Percentiles rank a stretch among this genome's conserved stretches.
phyloP scores from a whole-genome alignment of 2,329 filamentous ascomycete genomes.

The Clonostachys rhizophaga region DNA sequence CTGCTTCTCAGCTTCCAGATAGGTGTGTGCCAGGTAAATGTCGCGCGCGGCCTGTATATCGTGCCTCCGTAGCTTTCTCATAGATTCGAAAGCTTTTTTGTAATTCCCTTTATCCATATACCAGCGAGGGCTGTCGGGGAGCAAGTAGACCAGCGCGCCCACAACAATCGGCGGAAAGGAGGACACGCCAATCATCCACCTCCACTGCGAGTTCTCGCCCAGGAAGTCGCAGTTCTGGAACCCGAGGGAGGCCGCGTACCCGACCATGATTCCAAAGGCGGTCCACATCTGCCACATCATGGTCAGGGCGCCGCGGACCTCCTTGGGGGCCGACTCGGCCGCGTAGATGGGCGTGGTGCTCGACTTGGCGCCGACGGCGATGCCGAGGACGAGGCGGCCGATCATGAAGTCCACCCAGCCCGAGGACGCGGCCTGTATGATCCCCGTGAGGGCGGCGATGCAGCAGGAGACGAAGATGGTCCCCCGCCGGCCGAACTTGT shows the following conservation, averaged over 20 bases:
- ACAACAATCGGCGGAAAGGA: constrained; percentile 45
- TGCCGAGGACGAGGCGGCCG: constrained; percentile 18
- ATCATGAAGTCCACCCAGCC: constrained; percentile 9
- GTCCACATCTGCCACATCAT: constrained; percentile 24
- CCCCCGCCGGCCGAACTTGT: constrained; percentile 54
- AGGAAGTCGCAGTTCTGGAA: constrained; percentile 5
- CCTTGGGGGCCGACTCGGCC: constrained; percentile 20
- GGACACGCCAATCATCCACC: constrained; percentile 36
- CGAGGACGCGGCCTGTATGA: constrained; percentile 34
- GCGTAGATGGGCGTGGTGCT: constrained; percentile 18
- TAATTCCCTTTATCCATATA: constrained; percentile 41
- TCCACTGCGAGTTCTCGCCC: constrained; percentile 14
- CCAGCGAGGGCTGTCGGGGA: constrained; percentile 46
- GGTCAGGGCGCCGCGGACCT: constrained; percentile 20
- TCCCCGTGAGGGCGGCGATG: constrained; percentile 35
- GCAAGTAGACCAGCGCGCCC: constrained; percentile 39
- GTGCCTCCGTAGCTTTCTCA: constrained; percentile 37
- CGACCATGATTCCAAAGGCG: constrained; percentile 28
- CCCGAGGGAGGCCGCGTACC: constrained; percentile 22
- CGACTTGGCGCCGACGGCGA: constrained; percentile 21
- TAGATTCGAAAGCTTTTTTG: constrained; percentile 35
- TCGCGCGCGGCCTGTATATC: constrained; percentile 43
- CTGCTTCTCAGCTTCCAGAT: constrained; percentile 18
- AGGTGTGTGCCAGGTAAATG: constrained; percentile 39
- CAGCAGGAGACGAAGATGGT: constrained; percentile 59